Evolutionary conservation across 2,329 filamentous ascomycete genomes (phyloP).

Genomic region (Pseudogymnoascus sp.): DNA sequence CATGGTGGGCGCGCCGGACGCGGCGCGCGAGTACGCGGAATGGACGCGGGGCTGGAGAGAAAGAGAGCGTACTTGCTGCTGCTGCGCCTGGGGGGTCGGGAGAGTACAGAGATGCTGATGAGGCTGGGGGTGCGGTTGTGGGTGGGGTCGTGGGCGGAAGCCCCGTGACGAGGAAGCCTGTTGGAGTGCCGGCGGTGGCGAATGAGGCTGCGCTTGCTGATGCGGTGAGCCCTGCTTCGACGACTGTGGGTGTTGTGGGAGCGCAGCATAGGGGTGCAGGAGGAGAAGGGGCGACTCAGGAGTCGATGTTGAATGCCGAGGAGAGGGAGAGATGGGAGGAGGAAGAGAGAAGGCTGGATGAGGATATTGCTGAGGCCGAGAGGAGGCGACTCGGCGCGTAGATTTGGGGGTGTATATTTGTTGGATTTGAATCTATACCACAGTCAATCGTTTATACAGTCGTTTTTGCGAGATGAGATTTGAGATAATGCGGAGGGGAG

Average conservation of each 20-base stretch:
- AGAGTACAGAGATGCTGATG: neutral
- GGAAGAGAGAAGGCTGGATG: neutral
- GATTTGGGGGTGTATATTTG: neutral
- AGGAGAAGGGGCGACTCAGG: neutral
- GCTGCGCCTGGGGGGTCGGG: neutral
- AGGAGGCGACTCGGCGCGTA: slow-evolving; percentile 1
- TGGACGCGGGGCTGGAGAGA: neutral
- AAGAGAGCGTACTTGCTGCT: neutral
- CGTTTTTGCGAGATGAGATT: neutral
- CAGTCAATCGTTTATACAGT: neutral
- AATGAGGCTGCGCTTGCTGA: neutral
- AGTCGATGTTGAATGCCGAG: neutral
- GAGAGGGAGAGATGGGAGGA: slow-evolving; percentile 4
- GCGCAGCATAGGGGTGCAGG: neutral
- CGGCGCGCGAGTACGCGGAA: neutral
- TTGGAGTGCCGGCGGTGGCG: neutral
- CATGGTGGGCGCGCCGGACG: neutral
- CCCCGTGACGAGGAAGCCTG: neutral
- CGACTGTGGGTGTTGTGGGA: neutral
- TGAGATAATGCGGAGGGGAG: neutral
- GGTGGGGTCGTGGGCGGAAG: neutral
- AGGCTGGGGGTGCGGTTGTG: neutral
- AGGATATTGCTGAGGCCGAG: slow-evolving; percentile 6
- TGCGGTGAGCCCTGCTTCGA: neutral
- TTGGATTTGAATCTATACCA: neutral